Evolutionary conservation across 1,139 yeast genomes (phyloP).

Genomic region (Pneumocystis oryctolagi): DNA sequence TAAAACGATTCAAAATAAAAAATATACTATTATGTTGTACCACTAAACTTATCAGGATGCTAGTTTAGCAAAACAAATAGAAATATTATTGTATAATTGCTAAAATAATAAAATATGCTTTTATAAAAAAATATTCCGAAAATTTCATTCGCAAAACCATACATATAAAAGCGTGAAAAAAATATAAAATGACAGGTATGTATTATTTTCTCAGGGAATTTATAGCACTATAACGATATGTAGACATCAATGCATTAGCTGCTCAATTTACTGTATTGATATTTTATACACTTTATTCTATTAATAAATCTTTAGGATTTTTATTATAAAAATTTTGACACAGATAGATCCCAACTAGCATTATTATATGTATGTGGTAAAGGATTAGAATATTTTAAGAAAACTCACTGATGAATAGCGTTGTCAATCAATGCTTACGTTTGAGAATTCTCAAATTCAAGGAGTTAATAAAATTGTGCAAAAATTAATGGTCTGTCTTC

Average conservation of each 20-base stretch:
- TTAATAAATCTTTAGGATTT: conserved; percentile 46
- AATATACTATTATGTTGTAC: not conserved
- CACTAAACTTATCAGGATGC: not conserved
- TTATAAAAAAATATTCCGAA: not conserved
- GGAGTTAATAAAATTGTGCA: conserved; percentile 88
- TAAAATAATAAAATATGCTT: not conserved
- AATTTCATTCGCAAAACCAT: not conserved
- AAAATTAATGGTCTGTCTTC: conserved; percentile 39
- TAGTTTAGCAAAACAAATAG: not conserved
- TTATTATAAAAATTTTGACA: conserved; percentile 89
- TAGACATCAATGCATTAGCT: conserved; percentile 3
- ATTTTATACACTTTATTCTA: conserved; percentile 27
- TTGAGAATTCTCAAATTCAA: conserved; percentile 86
- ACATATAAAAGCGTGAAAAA: not conserved
- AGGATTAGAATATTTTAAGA: not conserved
- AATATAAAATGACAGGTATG: not conserved
- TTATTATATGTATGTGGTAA: conserved; percentile 53
- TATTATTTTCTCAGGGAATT: not conserved
- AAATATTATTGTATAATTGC: not conserved
- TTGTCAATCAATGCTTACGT: conserved; percentile 93
- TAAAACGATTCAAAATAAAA: not conserved
- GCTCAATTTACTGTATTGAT: conserved; percentile 6
- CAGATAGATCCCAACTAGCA: conserved; percentile 84
- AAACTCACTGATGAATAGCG: conserved; percentile 32
- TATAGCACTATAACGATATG: not conserved